Evolutionary conservation across 148 eudicot genomes (phyloP).

Genomic region (Rheum nobile): DNA sequence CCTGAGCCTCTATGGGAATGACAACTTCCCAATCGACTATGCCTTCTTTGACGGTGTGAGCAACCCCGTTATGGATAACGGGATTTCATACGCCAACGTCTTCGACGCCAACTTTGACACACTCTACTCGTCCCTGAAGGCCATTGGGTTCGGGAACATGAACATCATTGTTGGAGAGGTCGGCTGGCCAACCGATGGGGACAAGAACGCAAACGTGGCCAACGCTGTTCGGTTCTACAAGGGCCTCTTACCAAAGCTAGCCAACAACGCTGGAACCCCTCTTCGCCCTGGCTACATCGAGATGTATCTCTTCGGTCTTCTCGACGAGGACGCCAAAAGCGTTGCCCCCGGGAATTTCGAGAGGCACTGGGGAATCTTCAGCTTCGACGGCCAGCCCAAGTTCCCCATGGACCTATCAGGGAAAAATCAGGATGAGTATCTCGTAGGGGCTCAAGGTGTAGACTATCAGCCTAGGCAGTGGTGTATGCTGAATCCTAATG

Average conservation of each 20-base stretch:
- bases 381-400: constrained; percentile 76
- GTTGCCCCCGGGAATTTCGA: constrained; percentile 71
- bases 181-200: constrained; percentile 97
- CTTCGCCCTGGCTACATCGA: constrained; percentile 67
- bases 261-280: constrained; percentile 61
- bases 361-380: constrained; percentile 86
- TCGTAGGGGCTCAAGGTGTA: constrained; percentile 51
- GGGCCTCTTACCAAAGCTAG: constrained; percentile 59
- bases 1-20: constrained; percentile 56
- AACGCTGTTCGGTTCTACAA: constrained; percentile 55
- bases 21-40: constrained; percentile 63
- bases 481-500: constrained; percentile 56
- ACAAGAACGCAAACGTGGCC: constrained; percentile 48
- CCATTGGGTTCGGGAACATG: constrained; percentile 38
- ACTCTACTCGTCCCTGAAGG: constrained; percentile 42
- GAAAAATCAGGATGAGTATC: constrained; percentile 28
- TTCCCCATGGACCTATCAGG: constrained; percentile 54
- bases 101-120: constrained; percentile 93
- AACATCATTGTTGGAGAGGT: constrained; percentile 72
- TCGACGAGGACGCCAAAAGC: constrained; percentile 72
- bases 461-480: constrained; percentile 45
- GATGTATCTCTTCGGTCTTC: constrained; percentile 64
- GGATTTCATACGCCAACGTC: constrained; percentile 51
- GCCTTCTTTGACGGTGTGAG: constrained; percentile 76
- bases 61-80: constrained; percentile 42